phyloP scores from a whole-genome alignment of 805 yeast species.

The Wickerhamomyces rabaulensis region DNA sequence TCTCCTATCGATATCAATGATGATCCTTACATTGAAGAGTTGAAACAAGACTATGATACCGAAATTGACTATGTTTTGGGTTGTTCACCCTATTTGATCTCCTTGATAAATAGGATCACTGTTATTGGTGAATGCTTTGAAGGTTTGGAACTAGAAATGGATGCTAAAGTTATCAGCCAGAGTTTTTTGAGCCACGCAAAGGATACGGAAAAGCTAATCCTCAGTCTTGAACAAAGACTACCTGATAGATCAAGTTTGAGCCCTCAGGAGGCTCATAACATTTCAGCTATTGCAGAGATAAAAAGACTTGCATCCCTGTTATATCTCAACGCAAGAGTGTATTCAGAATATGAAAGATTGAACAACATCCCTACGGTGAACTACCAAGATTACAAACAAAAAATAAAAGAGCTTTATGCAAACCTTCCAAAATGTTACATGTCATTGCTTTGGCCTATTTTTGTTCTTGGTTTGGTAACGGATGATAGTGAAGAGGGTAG shows the following conservation, averaged over 20 bases:
- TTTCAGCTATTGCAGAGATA: slow-evolving; percentile 32
- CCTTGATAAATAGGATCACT: slow-evolving; percentile 32
- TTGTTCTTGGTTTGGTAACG: slow-evolving; percentile 31
- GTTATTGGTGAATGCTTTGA: slow-evolving; percentile 33
- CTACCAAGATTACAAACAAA: slow-evolving; percentile 15
- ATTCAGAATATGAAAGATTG: slow-evolving; percentile 21
- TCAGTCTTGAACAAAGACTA: slow-evolving; percentile 21
- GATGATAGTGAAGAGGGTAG: slow-evolving; percentile 30
- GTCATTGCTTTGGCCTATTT: slow-evolving; percentile 38
- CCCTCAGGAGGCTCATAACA: slow-evolving; percentile 13
- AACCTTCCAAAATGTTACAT: slow-evolving; percentile 28
- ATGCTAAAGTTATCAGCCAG: slow-evolving; percentile 15
- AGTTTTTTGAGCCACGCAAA: slow-evolving; percentile 22
- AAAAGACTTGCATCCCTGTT: slow-evolving; percentile 30
- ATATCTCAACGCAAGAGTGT: slow-evolving; percentile 30
- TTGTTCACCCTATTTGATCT: slow-evolving; percentile 33
- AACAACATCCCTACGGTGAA: slow-evolving; percentile 11
- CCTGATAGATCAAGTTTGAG: slow-evolving; percentile 16
- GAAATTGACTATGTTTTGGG: slow-evolving; percentile 35
- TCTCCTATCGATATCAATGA: slow-evolving; percentile 21
- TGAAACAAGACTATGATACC: slow-evolving; percentile 30
- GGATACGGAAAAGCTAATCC: slow-evolving; percentile 23
- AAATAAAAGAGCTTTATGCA: slow-evolving; percentile 20
- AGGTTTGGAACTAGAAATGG: slow-evolving; percentile 26
- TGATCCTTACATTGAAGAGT: slow-evolving; percentile 26